Base-by-base conservation (phyloP, 306 rosid species). In the Cicer pinnatifidum region DNA sequence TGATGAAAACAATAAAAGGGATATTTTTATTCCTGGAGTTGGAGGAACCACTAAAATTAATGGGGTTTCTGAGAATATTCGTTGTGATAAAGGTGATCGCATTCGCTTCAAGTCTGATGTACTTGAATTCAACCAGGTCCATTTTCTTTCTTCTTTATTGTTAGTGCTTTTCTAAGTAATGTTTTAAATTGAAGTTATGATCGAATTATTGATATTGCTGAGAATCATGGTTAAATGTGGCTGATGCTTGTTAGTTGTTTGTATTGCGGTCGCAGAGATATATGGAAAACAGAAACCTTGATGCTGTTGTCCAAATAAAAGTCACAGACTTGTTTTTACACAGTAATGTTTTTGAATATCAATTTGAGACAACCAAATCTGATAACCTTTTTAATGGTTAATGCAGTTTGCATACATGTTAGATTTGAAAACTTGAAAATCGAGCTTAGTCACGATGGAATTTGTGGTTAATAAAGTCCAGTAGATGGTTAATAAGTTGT, bases 81-180 rank as follows among this genome's bases (percentile, higher is more conserved):
- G 89, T 0, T 91, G 92, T 53, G 98, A 94, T 79, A 94, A 94
- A 85, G 98, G 98, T 54, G 98, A 94, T 82, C 90, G 97, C 73
- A 86, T 87, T 28, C 91, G 98, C 50, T 94, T 89, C 86, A 91
- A 89, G 69, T 89, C 97, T 35, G 98, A 94, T 80, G 90, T 94
- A 38, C 92, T 94, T 75, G 89, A 89, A 71, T 91, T 94, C 85
- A 91, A 89, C 63, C 97, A 91, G 89, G 98, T 93, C 23, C 16
- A 11, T 28, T 4, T 1, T 75, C 52, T 61, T 62, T 1, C 33
- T 76, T 44, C 61, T 69, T 53, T 1, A 1, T 6, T 64, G 45
- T 44, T 45, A n/a, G 38, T 44, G 11, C 10, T 10, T 20, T 53
- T 53, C 15, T 23, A 10, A 28, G 15, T 6, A 57, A 23, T 57